Base-by-base conservation (phyloP, 2,329 filamentous ascomycete species). In the Aspergillus japonicus region DNA sequence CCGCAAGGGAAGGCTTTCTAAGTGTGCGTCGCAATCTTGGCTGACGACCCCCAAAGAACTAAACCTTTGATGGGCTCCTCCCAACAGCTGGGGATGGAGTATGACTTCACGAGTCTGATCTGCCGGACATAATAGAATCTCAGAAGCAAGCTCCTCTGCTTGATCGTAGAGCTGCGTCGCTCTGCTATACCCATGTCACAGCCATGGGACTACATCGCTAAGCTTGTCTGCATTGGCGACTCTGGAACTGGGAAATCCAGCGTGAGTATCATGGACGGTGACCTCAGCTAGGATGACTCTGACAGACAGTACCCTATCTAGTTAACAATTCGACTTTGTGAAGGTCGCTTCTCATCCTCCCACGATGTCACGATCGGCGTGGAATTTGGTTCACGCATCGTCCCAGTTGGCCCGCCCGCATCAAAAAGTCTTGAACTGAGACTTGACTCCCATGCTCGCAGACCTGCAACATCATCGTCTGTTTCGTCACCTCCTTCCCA, bases 151-250 rank as follows among this genome's bases (percentile, higher is more conserved):
- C 49, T 50, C 24, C n/a, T 50, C 11, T 31, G 39, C 26, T 24
- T 49, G 39, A 53, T 21, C 33, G 19, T 24, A 56, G 64, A 59
- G 47, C 44, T 39, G 14, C 49, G 47, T 59, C 47, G n/a, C 26
- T 54, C 53, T 60, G 54, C 59, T 63, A 68, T 73, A 71, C 73
- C 71, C 71, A 78, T 78, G 77, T 78, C 76, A 73, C 74, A 77
- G 70, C 89, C 92, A 77, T 98, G 94, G 94, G 92, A 98, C 81
- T 98, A 96, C 82, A 99, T 98, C 75, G 93, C 94, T 77, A 99
- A 99, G 80, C 91, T 99, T 70, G 94, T 98, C 73, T 96, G 92
- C 81, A 92, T 99, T 72, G 95, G 95, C 76, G 95, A 98, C 81
- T 95, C 90, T 50, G 95, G 93, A 74, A 96, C 92, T 74, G 95